Percentiles rank a stretch among this genome's conserved stretches.
Evolutionary conservation across 768 basidiomycete genomes (phyloP).

Genomic region (Amanita rimosa): DNA sequence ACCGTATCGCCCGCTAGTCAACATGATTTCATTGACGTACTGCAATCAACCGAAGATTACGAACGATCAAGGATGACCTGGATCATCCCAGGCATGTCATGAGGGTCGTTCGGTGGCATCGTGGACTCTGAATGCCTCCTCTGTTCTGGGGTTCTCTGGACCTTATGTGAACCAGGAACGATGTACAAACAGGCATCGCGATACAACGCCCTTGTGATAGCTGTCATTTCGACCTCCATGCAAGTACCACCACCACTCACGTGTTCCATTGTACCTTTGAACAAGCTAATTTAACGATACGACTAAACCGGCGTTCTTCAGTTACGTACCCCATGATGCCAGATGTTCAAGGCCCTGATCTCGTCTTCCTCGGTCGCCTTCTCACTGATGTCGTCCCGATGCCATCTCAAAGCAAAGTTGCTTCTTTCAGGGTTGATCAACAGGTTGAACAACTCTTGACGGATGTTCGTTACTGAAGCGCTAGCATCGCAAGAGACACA

Average conservation of each 20-base stretch:
- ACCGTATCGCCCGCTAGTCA: constrained; percentile 58
- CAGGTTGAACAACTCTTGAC: constrained; percentile 67
- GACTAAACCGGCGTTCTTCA: neutral
- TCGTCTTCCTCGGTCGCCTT: constrained; percentile 52
- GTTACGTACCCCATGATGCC: constrained; percentile 54
- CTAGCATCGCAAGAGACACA: neutral
- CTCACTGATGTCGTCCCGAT: constrained; percentile 63
- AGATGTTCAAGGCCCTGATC: constrained; percentile 36
- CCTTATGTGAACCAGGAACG: constrained; percentile 57
- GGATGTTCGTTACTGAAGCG: neutral
- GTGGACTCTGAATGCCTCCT: constrained; percentile 38
- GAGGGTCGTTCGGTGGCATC: constrained; percentile 42
- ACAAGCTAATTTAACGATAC: neutral
- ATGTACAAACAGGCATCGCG: constrained; percentile 59
- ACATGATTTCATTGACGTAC: neutral
- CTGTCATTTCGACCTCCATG: neutral
- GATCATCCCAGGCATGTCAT: constrained; percentile 62
- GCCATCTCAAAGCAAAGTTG: constrained; percentile 69
- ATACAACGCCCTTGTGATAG: constrained; percentile 43
- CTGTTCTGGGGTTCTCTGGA: constrained; percentile 46
- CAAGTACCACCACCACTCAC: constrained; percentile 24
- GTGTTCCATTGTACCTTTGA: constrained; percentile 73
- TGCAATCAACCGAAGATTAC: constrained; percentile 11
- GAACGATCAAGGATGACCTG: constrained; percentile 42
- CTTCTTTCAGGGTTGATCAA: constrained; percentile 57